Conservation (phyloP, 208 protist species). For the Acanthamoeba quina region DNA sequence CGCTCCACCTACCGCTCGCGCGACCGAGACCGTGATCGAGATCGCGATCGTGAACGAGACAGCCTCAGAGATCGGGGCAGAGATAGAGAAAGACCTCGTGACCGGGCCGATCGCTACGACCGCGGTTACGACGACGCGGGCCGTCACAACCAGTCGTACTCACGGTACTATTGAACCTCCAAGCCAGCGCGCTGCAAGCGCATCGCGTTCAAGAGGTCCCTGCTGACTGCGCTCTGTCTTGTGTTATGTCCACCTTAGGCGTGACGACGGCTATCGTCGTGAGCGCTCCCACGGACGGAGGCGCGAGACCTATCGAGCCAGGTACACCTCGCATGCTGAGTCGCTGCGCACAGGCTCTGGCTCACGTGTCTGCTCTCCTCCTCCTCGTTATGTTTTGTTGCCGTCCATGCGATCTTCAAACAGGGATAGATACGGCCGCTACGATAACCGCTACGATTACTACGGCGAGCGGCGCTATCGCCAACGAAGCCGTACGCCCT, state of each 20-base stretch:
- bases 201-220: neutral
- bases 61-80: neutral
- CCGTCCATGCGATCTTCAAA: too few relatives aligned
- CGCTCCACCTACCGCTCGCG: neutral
- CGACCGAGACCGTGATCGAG: neutral
- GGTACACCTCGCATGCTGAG: neutral
- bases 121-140: neutral
- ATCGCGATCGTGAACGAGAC: constrained; percentile 2
- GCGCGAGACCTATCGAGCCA: neutral
- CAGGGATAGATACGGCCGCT: neutral
- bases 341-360: too few relatives aligned
- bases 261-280: neutral
- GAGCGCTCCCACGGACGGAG: neutral
- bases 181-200: neutral
- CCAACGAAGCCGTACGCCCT: neutral
- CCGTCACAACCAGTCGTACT: neutral
- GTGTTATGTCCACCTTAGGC: neutral
- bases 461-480: constrained; percentile 19
- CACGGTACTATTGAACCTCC: neutral
- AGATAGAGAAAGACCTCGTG: neutral
- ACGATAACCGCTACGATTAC: neutral
- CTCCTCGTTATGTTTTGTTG: neutral
- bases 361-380: neutral
- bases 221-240: neutral
- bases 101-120: neutral